phyloP scores from a whole-genome alignment of 2,329 filamentous ascomycete species.

The Tetracladium maxilliforme region DNA sequence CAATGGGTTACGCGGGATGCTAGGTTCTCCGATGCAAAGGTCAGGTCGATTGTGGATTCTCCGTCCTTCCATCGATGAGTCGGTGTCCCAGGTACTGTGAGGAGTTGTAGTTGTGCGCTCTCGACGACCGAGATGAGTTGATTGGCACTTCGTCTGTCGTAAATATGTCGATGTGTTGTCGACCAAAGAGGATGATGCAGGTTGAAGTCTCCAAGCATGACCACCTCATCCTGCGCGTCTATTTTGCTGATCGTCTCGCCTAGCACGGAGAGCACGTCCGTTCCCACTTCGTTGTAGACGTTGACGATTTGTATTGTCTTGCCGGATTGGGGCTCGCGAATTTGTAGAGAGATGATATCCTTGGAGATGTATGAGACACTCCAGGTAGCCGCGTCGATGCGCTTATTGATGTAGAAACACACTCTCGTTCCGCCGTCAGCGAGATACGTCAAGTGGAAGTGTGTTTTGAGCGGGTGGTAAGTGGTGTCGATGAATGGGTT shows the following conservation, averaged over 20 bases:
- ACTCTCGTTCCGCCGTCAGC: no score
- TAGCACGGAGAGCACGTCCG: constrained; percentile 4
- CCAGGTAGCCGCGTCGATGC: constrained; percentile 8
- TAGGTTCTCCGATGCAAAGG: constrained; percentile 2
- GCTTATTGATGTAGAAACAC: constrained; percentile 8
- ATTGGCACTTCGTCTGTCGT: constrained; percentile 1
- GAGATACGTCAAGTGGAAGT: constrained; percentile 9
- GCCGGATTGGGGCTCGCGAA: constrained; percentile 3
- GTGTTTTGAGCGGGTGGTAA: constrained; percentile 7
- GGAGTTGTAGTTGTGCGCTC: no score
- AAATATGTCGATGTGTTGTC: constrained; percentile 3
- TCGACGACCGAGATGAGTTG: no score
- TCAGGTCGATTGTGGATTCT: neutral
- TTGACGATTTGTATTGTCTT: constrained; percentile 5
- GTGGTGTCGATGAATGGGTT: constrained; percentile 9
- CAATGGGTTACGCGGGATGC: constrained; percentile 3
- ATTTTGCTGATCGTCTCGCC: constrained; percentile 3
- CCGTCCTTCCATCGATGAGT: neutral
- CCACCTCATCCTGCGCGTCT: constrained; percentile 5
- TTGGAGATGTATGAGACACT: no score
- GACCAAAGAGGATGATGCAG: constrained; percentile 10
- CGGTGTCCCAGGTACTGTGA: no score
- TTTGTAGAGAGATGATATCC: no score
- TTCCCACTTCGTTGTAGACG: constrained; percentile 6
- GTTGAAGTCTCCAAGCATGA: constrained; percentile 5